Evolutionary conservation across 2,329 filamentous ascomycete genomes (phyloP).

Genomic region (Colletotrichum abscissum): DNA sequence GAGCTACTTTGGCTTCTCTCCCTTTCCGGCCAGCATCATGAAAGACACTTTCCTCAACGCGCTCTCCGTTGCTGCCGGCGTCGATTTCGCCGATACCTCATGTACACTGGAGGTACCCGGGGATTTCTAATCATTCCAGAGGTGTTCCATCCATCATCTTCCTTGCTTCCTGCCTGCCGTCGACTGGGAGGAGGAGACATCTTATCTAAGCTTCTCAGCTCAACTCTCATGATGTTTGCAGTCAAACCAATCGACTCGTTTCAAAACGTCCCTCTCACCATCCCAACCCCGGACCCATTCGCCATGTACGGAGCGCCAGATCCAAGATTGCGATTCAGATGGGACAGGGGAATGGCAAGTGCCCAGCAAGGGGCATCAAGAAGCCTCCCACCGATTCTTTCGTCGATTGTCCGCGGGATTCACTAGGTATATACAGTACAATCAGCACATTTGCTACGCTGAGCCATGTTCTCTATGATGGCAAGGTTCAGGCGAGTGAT

Average conservation of each 20-base stretch:
- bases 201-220: background rate
- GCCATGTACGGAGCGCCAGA: constrained; percentile 1
- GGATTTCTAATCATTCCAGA: background rate
- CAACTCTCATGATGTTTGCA: constrained; percentile 20
- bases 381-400: background rate
- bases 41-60: background rate
- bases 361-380: background rate
- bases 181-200: too few species aligned
- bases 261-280: constrained; percentile 19
- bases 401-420: background rate
- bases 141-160: background rate
- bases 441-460: background rate
- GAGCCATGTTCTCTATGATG: background rate
- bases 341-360: constrained; percentile 7
- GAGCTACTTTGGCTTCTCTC: background rate
- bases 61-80: background rate
- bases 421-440: background rate
- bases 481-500: background rate
- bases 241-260: constrained; percentile 1
- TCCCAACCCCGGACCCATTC: constrained; percentile 24
- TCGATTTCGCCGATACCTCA: background rate
- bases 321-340: constrained; percentile 9
- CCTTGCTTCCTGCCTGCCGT: background rate
- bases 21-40: background rate
- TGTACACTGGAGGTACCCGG: background rate